These are phyloP conservation scores for Lineolata rhizophorae DNA, from an alignment of 495 filamentous ascomycete species.

Conservation along the genomic window DNA sequence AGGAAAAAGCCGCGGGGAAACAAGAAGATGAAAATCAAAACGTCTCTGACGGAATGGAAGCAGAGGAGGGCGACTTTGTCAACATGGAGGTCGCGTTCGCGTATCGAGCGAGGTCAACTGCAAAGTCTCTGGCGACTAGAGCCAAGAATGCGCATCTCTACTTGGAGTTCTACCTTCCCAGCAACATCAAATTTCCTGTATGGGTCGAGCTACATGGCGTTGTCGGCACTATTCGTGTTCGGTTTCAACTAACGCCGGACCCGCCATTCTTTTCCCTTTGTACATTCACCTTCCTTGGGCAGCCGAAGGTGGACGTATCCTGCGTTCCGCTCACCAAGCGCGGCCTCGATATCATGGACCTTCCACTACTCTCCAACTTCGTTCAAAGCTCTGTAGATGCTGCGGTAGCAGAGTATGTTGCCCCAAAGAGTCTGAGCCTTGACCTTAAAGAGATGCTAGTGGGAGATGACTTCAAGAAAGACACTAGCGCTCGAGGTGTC, in stretches of 20 bases:
- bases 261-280: slow-evolving; percentile 49
- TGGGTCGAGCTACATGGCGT: slow-evolving; percentile 52
- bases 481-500: slow-evolving; percentile 40
- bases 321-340: slow-evolving; percentile 44
- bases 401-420: slow-evolving; percentile 47
- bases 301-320: slow-evolving; percentile 45
- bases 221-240: slow-evolving; percentile 38
- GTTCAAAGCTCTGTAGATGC: slow-evolving; percentile 52
- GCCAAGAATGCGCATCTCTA: slow-evolving; percentile 48
- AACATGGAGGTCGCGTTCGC: slow-evolving; percentile 50
- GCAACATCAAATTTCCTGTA: slow-evolving; percentile 27
- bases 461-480: slow-evolving; percentile 58
- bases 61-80: slow-evolving; percentile 51
- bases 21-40: slow-evolving; percentile 19
- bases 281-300: slow-evolving; percentile 54
- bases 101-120: slow-evolving; percentile 34
- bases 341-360: slow-evolving; percentile 45
- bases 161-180: slow-evolving; percentile 43
- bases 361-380: slow-evolving; percentile 49
- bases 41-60: slow-evolving; percentile 42
- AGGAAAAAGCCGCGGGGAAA: slow-evolving; percentile 15
- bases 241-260: slow-evolving; percentile 46
- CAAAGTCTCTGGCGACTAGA: slow-evolving; percentile 27
- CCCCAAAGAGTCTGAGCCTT: slow-evolving; percentile 47
- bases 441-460: slow-evolving; percentile 53